Evolutionary conservation across 441 rosid genomes (phyloP), one percentile per base, ranked within the genome.

Genomic region (Omphalea diandra): DNA sequence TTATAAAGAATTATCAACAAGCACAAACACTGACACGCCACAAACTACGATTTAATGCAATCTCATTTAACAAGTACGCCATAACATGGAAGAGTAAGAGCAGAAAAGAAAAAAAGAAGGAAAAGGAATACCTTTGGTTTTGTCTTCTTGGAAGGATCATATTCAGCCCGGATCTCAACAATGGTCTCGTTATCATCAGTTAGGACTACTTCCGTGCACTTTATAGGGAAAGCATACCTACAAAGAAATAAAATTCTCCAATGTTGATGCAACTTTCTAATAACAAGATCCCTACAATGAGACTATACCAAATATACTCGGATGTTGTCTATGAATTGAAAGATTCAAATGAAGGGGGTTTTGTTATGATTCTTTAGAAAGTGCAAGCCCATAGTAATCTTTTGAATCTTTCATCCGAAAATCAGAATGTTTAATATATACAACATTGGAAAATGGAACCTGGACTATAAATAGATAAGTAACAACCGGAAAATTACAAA

Each of bases 331-430:
- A n/a, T n/a, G 14, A 14, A 40, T 40, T 11, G 15, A 40, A 40
- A 10, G 44, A 40, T 40, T 40, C n/a, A n/a, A n/a, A n/a, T n/a
- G n/a, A n/a, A n/a, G n/a, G n/a, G n/a, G n/a, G n/a, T n/a, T n/a
- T n/a, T n/a, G n/a, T n/a, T n/a, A n/a, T n/a, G n/a, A n/a, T n/a
- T n/a, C n/a, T n/a, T n/a, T n/a, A n/a, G n/a, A n/a, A n/a, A n/a
- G 99, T 60, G 97, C 95, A 49, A 95, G 94, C 63, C 99, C 99
- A 71, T 89, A 95, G 73, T 84, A 95, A 78, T 89, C 97, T 77
- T 90, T 89, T 9, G 99, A 90, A 84, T 95, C 98, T 75, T 90
- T 87, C 91, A 84, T 77, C 67, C 94, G 89, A 82, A 95, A 95
- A 85, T 95, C 97, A 78, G 97, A 80, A 32, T 72, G 81, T 69